Base-by-base conservation (phyloP, 2,329 filamentous ascomycete species). In the Aspergillus persii region DNA sequence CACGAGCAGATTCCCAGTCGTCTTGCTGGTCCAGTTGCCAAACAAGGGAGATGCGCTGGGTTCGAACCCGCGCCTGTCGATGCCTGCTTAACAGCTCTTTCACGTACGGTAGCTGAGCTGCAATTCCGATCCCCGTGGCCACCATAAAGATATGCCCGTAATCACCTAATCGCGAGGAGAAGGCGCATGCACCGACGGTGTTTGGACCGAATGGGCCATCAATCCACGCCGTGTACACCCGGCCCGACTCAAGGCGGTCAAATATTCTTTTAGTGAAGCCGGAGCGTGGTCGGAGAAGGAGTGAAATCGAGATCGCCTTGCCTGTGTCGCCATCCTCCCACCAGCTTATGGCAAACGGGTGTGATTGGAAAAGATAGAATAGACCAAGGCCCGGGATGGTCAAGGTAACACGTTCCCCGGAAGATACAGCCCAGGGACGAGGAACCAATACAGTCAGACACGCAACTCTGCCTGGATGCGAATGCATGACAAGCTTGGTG, bases 61-160 rank as follows among this genome's bases (percentile, higher is more conserved):
- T 70, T 12, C 52, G 53, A 50, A 69, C 59, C 47, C 61, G 36
- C 46, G 63, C 63, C 12, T 64, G 61, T 33, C 68, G 58, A 54
- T 68, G 65, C 9, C 66, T 61, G 26, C 73, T 59, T 8, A 77
- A 63, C 4, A 77, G 63, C 56, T 75, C 62, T 53, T 73, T 74
- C 5, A 77, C 66, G 63, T 74, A 75, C 7, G 63, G 70, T 51
- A 77, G 59, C 46, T 73, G 61, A 41, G 68, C 66, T n/a, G 66
- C 62, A 44, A 77, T 76, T 2, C 73, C 66, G 44, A 76, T 76
- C n/a, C 69, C 66, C 31, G 65, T 77, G 12, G 69, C 62, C 23
- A 76, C 59, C 58, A 78, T 73, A 3, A 77, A 61, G 23, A 76
- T 63, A 58, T 64, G 63, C 46, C 72, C 57, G 61, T 70, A 76